These are phyloP conservation scores for Platanthera zijinensis DNA, from an alignment of 106 monocot species.

Conservation along the genomic window DNA sequence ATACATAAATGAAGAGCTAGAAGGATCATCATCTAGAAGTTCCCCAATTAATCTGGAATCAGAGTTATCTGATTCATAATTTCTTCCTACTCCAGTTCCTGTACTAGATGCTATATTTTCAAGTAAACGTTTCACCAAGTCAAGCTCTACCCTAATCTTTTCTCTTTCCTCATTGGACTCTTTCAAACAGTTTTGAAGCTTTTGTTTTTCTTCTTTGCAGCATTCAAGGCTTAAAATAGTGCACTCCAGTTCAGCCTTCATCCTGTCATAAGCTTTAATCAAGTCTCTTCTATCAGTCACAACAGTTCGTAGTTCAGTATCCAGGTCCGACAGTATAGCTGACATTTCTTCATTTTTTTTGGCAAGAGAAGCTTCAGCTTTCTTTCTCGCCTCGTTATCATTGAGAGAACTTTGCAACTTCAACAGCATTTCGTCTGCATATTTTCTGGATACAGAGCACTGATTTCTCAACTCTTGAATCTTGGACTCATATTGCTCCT, in stretches of 20 bases:
- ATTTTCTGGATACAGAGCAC: conserved; percentile 52
- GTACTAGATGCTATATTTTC: conserved; percentile 57
- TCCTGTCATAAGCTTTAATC: conserved; percentile 58
- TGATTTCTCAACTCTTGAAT: conserved; percentile 78
- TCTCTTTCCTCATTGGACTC: conserved; percentile 73
- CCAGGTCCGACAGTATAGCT: conserved; percentile 49
- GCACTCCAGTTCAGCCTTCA: conserved; percentile 84
- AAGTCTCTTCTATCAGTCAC: conserved; percentile 57
- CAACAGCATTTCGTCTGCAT: conserved; percentile 84
- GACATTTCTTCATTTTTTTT: conserved; percentile 80
- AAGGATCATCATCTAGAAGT: conserved; percentile 31
- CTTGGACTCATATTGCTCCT: conserved; percentile 84
- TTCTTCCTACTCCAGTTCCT: conserved; percentile 16
- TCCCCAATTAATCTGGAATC: conserved; percentile 48
- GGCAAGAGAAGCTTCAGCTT: conserved; percentile 54
- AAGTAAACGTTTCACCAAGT: conserved; percentile 71
- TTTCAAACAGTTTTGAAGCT: conserved; percentile 58
- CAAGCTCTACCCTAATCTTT: conserved; percentile 77
- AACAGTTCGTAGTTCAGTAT: conserved; percentile 46
- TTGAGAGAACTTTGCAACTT: conserved; percentile 89
- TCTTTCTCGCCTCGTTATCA: conserved; percentile 75
- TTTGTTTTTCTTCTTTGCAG: conserved; percentile 89
- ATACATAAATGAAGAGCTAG: conserved; percentile 10
- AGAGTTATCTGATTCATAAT: conserved; percentile 13
- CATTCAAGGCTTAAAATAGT: conserved; percentile 66